Conservation (phyloP, 2,329 filamentous ascomycete genomes). For the Xenosphaeropsis pyriputrescens region DNA sequence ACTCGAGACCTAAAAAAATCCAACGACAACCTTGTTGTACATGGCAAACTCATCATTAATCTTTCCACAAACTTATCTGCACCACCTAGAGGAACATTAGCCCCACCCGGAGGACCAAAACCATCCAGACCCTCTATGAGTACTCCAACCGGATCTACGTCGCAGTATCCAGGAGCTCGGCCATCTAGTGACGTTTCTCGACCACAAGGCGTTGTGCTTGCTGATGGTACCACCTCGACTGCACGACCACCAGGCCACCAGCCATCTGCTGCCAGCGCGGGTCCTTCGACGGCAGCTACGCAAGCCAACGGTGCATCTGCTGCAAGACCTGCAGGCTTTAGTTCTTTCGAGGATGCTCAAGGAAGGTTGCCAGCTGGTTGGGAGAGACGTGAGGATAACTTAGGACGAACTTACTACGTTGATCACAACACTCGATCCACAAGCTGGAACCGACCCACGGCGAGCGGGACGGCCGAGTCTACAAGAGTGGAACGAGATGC, state of each 20-base stretch:
- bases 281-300: conserved; percentile 8
- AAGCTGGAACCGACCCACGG: conserved; percentile 87
- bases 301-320: conserved; percentile 9
- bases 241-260: conserved; percentile 17
- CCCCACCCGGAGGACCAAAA: conserved; percentile 8
- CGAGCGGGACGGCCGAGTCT: conserved; percentile 59
- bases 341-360: conserved; percentile 92
- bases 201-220: conserved; percentile 11
- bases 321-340: conserved; percentile 35
- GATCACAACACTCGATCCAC: conserved; percentile 96
- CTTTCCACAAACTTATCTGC: conserved; percentile 76
- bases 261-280: conserved; percentile 17
- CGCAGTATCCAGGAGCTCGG: conserved; percentile 15
- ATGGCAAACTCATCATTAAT: conserved; percentile 94
- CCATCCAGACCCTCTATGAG: conserved; percentile 15
- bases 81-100: conserved; percentile 41
- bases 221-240: conserved; percentile 14
- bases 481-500: conserved; percentile 72
- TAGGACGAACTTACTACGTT: conserved; percentile 94
- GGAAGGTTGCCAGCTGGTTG: conserved; percentile 84
- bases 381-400: conserved; percentile 90
- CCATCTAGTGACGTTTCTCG: conserved; percentile 17
- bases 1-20: conserved; percentile 95
- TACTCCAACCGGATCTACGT: conserved; percentile 16
- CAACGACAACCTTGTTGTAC: conserved; percentile 92